A percentile compares a stretch with the other conserved stretches of the same genome.
phyloP scores from a whole-genome alignment of 345 rosid genomes.

The Camelina laxa region DNA sequence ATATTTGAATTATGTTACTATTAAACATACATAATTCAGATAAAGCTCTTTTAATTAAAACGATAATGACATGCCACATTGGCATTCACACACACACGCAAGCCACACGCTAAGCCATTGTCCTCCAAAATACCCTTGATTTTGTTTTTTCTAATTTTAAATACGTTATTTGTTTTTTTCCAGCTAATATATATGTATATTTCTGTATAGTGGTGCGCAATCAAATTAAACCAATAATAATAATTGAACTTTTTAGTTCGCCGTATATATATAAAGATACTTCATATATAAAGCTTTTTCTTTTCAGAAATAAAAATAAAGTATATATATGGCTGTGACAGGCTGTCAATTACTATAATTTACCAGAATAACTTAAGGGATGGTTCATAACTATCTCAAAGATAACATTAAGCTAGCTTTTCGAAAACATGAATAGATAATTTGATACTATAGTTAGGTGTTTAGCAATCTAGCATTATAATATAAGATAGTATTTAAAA shows the following conservation, averaged over 20 bases:
- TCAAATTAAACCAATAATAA: constrained; percentile 21
- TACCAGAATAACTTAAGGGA: background rate
- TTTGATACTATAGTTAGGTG: no score
- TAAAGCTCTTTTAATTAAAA: background rate
- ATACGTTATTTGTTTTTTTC: background rate
- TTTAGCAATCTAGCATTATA: no score
- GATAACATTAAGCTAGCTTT: background rate
- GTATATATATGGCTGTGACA: no score
- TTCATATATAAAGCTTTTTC: background rate
- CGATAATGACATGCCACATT: constrained; percentile 41
- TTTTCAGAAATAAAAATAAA: background rate
- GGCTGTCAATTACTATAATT: background rate
- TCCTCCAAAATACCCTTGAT: background rate
- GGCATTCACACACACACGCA: constrained; percentile 43
- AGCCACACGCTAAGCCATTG: constrained; percentile 36
- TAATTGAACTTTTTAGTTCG: constrained; percentile 4
- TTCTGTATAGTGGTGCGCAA: no score
- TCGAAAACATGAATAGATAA: background rate
- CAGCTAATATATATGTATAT: background rate
- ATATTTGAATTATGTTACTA: constrained; percentile 22
- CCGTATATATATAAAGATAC: background rate
- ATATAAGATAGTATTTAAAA: no score
- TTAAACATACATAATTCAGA: constrained; percentile 11
- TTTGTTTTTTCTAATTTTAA: background rate
- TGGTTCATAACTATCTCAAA: background rate